Conservation (phyloP, 305 asterid species). For the Ilex paraguariensis region DNA sequence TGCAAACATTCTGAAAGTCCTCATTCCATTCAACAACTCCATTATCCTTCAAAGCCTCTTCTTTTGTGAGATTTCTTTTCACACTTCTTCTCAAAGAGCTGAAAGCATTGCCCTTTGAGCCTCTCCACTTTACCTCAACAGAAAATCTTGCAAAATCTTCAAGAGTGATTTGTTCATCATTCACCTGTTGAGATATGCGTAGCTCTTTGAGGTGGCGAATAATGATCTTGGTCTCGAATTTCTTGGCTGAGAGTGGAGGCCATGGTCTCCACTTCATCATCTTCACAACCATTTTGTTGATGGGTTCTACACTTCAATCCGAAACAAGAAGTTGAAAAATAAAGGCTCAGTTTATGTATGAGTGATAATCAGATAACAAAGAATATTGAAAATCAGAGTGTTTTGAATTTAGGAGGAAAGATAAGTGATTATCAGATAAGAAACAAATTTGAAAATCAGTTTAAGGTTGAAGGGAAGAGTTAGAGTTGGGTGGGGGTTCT, state of each 20-base stretch:
- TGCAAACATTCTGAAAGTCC: background rate
- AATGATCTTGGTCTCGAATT: constrained; percentile 48
- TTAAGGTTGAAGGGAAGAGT: constrained; percentile 8
- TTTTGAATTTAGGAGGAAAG: background rate
- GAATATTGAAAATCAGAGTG: background rate
- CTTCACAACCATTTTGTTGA: constrained; percentile 53
- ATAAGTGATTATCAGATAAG: constrained; percentile 7
- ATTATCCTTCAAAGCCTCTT: constrained; percentile 25
- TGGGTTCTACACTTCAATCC: background rate
- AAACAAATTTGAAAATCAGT: constrained; percentile 27
- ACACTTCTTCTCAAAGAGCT: constrained; percentile 42
- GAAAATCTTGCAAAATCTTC: constrained; percentile 30
- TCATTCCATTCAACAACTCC: constrained; percentile 45
- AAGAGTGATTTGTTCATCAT: constrained; percentile 5
- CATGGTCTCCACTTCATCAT: constrained; percentile 85
- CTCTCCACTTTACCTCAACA: constrained; percentile 71
- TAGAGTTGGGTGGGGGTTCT: too few species aligned
- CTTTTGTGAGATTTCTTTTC: constrained; percentile 58
- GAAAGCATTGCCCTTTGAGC: constrained; percentile 49
- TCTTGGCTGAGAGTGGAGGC: constrained; percentile 50
- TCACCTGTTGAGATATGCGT: background rate
- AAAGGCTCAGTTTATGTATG: constrained; percentile 2
- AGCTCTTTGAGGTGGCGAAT: constrained; percentile 37
- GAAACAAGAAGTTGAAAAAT: background rate
- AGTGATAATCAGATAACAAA: background rate